Conservation (phyloP, 352 stramenopile species). For the Phytophthora sojae region DNA sequence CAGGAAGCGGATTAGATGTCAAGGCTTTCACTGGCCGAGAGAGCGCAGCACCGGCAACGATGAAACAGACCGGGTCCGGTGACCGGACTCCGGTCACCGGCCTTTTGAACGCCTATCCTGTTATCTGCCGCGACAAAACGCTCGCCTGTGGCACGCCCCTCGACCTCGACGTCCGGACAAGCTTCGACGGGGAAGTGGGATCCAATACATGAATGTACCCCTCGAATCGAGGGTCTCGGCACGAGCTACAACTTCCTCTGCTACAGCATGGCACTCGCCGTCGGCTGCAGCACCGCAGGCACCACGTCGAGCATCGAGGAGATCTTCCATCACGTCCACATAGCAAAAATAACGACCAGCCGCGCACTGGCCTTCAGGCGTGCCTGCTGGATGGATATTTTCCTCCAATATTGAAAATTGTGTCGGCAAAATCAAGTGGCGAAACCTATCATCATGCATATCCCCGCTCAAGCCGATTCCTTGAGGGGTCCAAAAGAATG, state of each 20-base stretch:
- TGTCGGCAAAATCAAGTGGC: conserved; percentile 33
- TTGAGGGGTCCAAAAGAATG: background rate
- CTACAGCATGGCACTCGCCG: too few species aligned
- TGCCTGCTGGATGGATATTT: conserved; percentile 25
- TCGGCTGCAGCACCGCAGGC: too few species aligned
- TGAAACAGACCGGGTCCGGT: background rate
- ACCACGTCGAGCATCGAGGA: background rate
- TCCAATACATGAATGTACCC: background rate
- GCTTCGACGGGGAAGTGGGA: background rate
- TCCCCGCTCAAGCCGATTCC: conserved; percentile 6
- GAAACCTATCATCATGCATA: conserved; percentile 11
- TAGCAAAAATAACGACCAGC: background rate
- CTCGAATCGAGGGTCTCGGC: too few species aligned
- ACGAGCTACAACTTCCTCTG: too few species aligned
- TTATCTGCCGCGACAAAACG: background rate
- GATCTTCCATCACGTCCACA: conserved; percentile 11
- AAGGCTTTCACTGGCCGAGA: background rate
- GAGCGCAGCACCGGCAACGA: background rate
- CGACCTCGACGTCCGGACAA: too few species aligned
- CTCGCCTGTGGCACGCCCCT: background rate
- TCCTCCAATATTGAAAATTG: conserved; percentile 32
- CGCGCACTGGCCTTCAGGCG: conserved; percentile 22
- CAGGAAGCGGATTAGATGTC: too few species aligned
- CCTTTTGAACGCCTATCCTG: too few species aligned
- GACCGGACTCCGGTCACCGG: too few species aligned